Evolutionary conservation across 371 early-diverging fungal genomes (phyloP).

Genomic region (Haplosporangium sp.): DNA sequence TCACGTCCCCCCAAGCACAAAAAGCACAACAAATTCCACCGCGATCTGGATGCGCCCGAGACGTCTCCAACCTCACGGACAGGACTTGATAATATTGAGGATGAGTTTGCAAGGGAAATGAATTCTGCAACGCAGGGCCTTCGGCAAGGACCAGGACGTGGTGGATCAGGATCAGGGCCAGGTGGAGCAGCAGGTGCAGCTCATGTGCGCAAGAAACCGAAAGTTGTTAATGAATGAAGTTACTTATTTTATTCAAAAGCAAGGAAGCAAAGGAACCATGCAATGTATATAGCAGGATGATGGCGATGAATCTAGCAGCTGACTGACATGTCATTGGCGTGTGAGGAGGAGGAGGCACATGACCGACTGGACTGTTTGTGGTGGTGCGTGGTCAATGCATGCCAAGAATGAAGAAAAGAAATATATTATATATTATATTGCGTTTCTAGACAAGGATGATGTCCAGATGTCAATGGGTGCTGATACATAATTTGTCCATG

Average conservation of each 20-base stretch:
- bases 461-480: too few species aligned
- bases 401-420: conserved; percentile 11
- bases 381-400: background rate
- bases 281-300: background rate
- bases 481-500: too few species aligned
- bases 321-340: background rate
- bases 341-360: conserved; percentile 2
- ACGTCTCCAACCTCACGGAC: conserved; percentile 44
- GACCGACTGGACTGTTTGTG: too few species aligned
- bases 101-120: conserved; percentile 50
- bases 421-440: background rate
- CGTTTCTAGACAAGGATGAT: too few species aligned
- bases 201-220: conserved; percentile 38
- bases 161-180: conserved; percentile 2
- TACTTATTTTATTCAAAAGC: background rate
- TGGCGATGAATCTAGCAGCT: background rate
- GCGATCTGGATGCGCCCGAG: conserved; percentile 54
- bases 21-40: conserved; percentile 33
- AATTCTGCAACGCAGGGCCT: conserved; percentile 25
- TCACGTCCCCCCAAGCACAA: conserved; percentile 18
- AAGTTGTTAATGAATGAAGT: conserved; percentile 19
- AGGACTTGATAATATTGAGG: conserved; percentile 23
- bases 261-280: background rate
- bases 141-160: background rate
- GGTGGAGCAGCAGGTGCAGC: conserved; percentile 18